Base-by-base conservation (phyloP, 2,329 filamentous ascomycete genomes). In the Stemphylium lycopersici region DNA sequence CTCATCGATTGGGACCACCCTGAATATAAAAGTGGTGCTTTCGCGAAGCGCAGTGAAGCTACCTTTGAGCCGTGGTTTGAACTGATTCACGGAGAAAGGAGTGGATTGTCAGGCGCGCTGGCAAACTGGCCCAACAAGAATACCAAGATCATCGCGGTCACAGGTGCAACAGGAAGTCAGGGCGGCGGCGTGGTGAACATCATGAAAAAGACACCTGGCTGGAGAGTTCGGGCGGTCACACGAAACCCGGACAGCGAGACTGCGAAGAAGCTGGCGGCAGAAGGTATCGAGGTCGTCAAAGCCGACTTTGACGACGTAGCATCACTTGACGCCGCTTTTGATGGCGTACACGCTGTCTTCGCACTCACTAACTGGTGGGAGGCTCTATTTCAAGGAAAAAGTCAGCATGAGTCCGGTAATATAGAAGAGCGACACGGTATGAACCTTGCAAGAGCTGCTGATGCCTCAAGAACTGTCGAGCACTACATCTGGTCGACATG, bases 41-140 rank as follows among this genome's bases (percentile, higher is more conserved):
- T 75, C 31, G 77, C 78, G 5, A 73, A 74, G 63, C 71, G 79
- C 4, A 74, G 76, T 1, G 69, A 74, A 15, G 77, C 76, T 1
- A 78, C 82, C 1, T 81, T 78, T 73, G 80, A 82, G 44, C 79
- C 79, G 7, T 65, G 80, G 42, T 81, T 81, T 52, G 68, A 70
- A 40, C 66, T 73, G 58, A 67, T 78, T 50, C 79, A 82, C 61
- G 75, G 76, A 8, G 78, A 81, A 54, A 55, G 62, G 11, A 80
- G 77, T 7, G 68, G 62, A 0, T 66, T 81, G n/a, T 69, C 75
- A 5, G 75, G 76, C 52, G 74, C 78, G 1, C 13, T 68, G 2
- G 40, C 47, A 13, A 12, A 72, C 70, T 62, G 64, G 56, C 43
- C 76, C 16, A 43, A 55, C 11, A 52, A 37, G n/a, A 55, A 53